These are phyloP conservation scores for Termitomyces sp. DNA, from an alignment of 768 basidiomycete genomes.

Conservation along the genomic window DNA sequence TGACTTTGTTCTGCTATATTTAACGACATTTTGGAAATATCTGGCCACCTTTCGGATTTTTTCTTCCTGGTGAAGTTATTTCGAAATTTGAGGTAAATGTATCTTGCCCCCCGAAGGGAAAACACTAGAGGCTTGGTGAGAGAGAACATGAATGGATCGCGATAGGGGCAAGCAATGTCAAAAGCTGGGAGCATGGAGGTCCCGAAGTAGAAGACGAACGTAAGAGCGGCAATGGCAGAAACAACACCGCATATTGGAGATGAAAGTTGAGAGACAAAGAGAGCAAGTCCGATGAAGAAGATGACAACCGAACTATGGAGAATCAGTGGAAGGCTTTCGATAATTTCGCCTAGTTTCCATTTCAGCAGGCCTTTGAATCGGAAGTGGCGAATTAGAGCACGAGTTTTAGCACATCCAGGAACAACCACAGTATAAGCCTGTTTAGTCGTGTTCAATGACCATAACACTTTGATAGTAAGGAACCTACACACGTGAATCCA, in stretches of 20 bases:
- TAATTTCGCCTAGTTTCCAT: background rate
- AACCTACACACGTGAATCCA: background rate
- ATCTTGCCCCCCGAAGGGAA: background rate
- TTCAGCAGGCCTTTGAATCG: background rate
- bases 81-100: background rate
- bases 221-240: background rate
- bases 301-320: background rate
- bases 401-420: background rate
- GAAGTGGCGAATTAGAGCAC: conserved; percentile 1
- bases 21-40: background rate
- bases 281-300: background rate
- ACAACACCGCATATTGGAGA: background rate
- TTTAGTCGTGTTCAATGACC: background rate
- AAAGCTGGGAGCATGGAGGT: background rate
- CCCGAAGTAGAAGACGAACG: background rate
- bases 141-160: background rate
- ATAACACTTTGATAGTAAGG: background rate
- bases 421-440: background rate
- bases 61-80: background rate
- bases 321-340: background rate
- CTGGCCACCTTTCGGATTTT: background rate
- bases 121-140: background rate
- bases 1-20: background rate
- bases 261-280: background rate
- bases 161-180: background rate